These are phyloP conservation scores for Mytilinidion resinicola DNA, from an alignment of 495 filamentous ascomycete species.

Conservation along the genomic window DNA sequence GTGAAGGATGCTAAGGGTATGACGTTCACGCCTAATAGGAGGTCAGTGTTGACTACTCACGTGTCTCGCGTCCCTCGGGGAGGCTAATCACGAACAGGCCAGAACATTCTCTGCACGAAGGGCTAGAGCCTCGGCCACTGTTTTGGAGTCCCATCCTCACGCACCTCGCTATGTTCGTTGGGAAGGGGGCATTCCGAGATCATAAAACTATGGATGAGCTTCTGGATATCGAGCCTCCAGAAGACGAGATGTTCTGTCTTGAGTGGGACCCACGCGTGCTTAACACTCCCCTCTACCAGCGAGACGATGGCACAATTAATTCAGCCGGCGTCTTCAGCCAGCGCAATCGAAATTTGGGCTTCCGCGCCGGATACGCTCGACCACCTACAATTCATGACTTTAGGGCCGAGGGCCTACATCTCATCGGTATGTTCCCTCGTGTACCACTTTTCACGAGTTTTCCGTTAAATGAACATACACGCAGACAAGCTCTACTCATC, in stretches of 20 bases:
- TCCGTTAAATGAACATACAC: background rate
- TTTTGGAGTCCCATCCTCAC: background rate
- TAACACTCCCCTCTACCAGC: background rate
- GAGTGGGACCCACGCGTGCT: background rate
- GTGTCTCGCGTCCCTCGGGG: background rate
- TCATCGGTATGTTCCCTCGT: background rate
- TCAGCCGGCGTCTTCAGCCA: background rate
- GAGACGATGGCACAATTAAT: background rate
- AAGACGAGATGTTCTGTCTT: background rate
- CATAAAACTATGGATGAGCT: background rate
- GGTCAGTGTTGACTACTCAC: background rate
- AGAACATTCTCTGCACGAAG: background rate
- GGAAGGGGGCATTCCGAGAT: background rate
- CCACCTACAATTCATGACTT: background rate
- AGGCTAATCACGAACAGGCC: background rate
- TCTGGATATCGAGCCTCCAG: background rate
- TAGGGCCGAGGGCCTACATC: background rate
- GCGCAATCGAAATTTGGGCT: background rate
- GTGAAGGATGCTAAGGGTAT: conserved; percentile 22
- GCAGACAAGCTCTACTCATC: background rate
- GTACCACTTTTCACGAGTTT: background rate
- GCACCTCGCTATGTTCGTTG: background rate
- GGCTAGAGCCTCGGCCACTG: background rate
- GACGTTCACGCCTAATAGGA: conserved; percentile 5
- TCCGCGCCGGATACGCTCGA: background rate